A percentile compares a stretch with the other conserved stretches of the same genome.
Conservation (phyloP, 129 eudicot genomes). For the Gnaphalium uliginosum region DNA sequence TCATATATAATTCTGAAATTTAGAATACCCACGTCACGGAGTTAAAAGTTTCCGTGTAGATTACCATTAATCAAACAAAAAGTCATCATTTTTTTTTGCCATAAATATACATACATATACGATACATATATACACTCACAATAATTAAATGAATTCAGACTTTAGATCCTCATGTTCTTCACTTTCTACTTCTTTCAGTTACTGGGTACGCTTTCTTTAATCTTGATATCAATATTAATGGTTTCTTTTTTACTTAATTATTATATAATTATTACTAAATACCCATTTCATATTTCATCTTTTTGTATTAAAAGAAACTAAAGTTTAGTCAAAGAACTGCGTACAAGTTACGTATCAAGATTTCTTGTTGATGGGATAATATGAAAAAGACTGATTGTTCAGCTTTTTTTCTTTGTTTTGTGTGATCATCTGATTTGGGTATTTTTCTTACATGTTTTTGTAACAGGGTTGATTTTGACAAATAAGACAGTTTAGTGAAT, state of each 20-base stretch:
- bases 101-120: not conserved
- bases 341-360: constrained; percentile 39
- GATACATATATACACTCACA: constrained; percentile 6
- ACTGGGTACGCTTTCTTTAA: constrained; percentile 36
- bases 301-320: not conserved
- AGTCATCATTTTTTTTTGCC: constrained; percentile 16
- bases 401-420: not conserved
- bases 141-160: constrained; percentile 8
- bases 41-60: constrained; percentile 36
- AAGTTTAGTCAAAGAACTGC: constrained; percentile 35
- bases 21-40: constrained; percentile 37
- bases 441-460: not conserved
- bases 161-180: constrained; percentile 41
- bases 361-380: constrained; percentile 28
- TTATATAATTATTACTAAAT: constrained; percentile 7
- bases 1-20: constrained; percentile 23
- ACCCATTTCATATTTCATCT: constrained; percentile 28
- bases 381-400: not conserved
- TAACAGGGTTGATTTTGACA: constrained; percentile 28
- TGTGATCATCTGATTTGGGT: constrained; percentile 34
- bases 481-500: constrained; percentile 5
- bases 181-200: constrained; percentile 35
- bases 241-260: constrained; percentile 14
- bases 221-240: constrained; percentile 7
- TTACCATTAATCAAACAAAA: constrained; percentile 24